Evolutionary conservation across 768 basidiomycete species (phyloP).

Genomic region (Sistotremastrum suecicum): DNA sequence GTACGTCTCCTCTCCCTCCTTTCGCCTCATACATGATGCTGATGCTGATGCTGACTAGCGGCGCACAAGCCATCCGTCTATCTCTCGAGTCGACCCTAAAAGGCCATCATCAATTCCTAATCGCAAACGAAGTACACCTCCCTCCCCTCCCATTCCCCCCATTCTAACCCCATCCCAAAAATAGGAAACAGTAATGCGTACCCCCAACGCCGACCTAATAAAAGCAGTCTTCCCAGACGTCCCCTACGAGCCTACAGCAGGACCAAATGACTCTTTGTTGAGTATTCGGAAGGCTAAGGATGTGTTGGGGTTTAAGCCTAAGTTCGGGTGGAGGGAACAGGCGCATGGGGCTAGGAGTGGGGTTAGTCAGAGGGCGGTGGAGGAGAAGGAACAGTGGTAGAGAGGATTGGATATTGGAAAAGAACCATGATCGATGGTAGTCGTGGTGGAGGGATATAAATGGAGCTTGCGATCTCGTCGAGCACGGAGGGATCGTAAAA

Average conservation of each 20-base stretch:
- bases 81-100: constrained; percentile 6
- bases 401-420: too few species aligned
- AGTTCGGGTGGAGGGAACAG: neutral
- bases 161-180: too few species aligned
- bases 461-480: too few species aligned
- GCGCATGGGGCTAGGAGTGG: too few species aligned
- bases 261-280: constrained; percentile 7
- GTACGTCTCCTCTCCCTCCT: neutral
- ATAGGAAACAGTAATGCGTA: constrained; percentile 11
- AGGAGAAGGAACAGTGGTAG: too few species aligned
- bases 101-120: constrained; percentile 11
- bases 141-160: too few species aligned
- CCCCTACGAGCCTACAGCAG: constrained; percentile 4
- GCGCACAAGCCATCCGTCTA: constrained; percentile 7
- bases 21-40: too few species aligned
- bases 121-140: constrained; percentile 8
- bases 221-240: constrained; percentile 9
- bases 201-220: constrained; percentile 8
- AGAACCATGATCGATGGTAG: too few species aligned
- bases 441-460: too few species aligned
- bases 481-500: too few species aligned
- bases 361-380: too few species aligned
- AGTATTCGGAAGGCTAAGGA: constrained; percentile 12
- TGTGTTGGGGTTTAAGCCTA: constrained; percentile 9
- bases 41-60: neutral